Percentiles rank a stretch among this genome's conserved stretches.
Conservation (phyloP, 352 stramenopile genomes). For the Globisporangium viniferum region DNA sequence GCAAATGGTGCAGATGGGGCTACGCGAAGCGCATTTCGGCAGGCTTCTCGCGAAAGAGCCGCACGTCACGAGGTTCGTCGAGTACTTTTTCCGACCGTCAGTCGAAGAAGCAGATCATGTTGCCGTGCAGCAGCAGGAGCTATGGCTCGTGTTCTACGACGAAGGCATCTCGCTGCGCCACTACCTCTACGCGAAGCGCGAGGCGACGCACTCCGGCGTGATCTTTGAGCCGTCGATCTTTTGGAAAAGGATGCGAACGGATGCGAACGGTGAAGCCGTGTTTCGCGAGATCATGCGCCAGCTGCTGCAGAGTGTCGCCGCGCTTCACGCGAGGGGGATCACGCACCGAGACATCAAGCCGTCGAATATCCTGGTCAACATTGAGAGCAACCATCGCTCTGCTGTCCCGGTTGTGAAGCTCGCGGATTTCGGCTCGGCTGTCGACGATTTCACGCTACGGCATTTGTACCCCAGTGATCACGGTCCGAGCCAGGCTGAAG, state of each 20-base stretch:
- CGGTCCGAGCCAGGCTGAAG: slow-evolving; percentile 87
- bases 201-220: slow-evolving; percentile 38
- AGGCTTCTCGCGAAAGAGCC: slow-evolving; percentile 36
- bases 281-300: slow-evolving; percentile 94
- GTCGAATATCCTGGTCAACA: slow-evolving; percentile 72
- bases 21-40: slow-evolving; percentile 86
- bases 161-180: slow-evolving; percentile 86
- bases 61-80: slow-evolving; percentile 83
- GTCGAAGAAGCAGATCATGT: slow-evolving; percentile 1
- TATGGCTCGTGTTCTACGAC: slow-evolving; percentile 90
- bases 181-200: slow-evolving; percentile 78
- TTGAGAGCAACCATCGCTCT: slow-evolving; percentile 16
- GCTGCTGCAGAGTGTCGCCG: slow-evolving; percentile 87
- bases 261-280: slow-evolving; percentile 52
- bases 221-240: slow-evolving; percentile 75
- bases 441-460: slow-evolving; percentile 69
- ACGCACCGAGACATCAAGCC: slow-evolving; percentile 89
- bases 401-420: slow-evolving; percentile 62
- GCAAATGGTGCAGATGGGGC: slow-evolving; percentile 65
- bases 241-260: slow-evolving; percentile 66
- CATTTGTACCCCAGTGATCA: slow-evolving; percentile 59
- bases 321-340: slow-evolving; percentile 88
- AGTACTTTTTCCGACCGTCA: slow-evolving; percentile 78
- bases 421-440: slow-evolving; percentile 86
- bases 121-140: slow-evolving; percentile 35